Percentiles rank a stretch among this genome's conserved stretches.
Conservation (phyloP, 805 yeast genomes). For the Spathaspora boniae region DNA sequence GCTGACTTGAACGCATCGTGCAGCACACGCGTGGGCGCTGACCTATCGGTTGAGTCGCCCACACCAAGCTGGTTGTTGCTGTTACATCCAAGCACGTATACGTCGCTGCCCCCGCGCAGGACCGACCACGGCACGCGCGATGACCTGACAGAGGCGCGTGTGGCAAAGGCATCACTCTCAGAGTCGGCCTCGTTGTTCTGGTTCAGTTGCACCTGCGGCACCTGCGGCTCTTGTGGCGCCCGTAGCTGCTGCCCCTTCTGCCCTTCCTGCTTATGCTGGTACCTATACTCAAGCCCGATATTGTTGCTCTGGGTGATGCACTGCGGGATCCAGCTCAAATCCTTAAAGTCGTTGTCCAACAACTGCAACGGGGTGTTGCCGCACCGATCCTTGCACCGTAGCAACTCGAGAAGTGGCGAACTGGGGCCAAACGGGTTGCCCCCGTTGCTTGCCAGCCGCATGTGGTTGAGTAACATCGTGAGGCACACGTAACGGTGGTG, state of each 20-base stretch:
- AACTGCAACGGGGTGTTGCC: conserved; percentile 73
- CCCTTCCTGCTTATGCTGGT: conserved; percentile 6
- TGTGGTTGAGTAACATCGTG: conserved; percentile 30
- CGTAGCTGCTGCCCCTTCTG: not conserved
- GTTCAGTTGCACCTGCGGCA: not conserved
- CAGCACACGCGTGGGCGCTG: conserved; percentile 38
- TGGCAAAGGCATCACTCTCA: too few relatives aligned
- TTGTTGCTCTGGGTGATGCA: conserved; percentile 36
- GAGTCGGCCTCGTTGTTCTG: not conserved
- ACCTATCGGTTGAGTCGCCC: conserved; percentile 53
- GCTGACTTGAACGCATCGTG: conserved; percentile 21
- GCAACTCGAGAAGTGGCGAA: conserved; percentile 9
- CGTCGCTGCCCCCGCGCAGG: conserved; percentile 52
- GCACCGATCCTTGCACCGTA: conserved; percentile 64
- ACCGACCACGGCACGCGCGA: conserved; percentile 26
- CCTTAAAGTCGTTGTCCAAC: conserved; percentile 44
- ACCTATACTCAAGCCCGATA: conserved; percentile 23
- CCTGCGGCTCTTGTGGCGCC: too few relatives aligned
- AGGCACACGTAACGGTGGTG: conserved; percentile 57
- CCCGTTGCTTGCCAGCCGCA: conserved; percentile 10
- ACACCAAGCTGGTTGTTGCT: conserved; percentile 62
- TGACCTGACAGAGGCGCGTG: conserved; percentile 1
- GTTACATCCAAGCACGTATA: conserved; percentile 63
- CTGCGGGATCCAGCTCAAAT: conserved; percentile 41
- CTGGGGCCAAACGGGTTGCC: conserved; percentile 4